A percentile compares a stretch with the other conserved stretches of the same genome.
Conservation (phyloP, 495 filamentous ascomycete species). For the Lasiosphaeria miniovina region DNA sequence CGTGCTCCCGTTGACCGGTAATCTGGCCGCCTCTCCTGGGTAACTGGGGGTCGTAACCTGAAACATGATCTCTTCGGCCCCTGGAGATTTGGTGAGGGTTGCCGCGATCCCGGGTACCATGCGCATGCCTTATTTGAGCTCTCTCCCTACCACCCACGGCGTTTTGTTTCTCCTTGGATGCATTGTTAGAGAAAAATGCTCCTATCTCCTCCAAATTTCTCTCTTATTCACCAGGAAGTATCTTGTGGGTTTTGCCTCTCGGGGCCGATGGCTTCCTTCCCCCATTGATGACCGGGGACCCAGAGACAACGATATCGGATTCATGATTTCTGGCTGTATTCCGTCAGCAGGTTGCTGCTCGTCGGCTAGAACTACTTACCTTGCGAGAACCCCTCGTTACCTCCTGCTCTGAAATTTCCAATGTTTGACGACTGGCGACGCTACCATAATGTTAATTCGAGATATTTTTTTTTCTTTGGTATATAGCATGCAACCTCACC, state of each 20-base stretch:
- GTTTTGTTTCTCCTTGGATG: constrained; percentile 1
- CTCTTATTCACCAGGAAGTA: not conserved
- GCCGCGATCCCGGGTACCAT: too few relatives aligned
- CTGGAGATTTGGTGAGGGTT: not conserved
- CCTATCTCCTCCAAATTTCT: constrained; percentile 39
- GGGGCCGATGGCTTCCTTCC: not conserved
- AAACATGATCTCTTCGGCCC: not conserved
- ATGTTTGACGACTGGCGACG: not conserved
- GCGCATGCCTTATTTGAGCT: not conserved
- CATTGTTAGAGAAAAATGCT: constrained; percentile 36
- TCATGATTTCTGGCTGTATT: not conserved
- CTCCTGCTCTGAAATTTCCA: not conserved
- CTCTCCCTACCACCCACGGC: not conserved
- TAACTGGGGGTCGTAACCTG: not conserved
- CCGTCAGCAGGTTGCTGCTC: not conserved
- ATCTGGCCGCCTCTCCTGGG: not conserved
- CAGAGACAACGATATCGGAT: not conserved
- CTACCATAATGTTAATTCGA: not conserved
- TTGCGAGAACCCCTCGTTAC: not conserved
- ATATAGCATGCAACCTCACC: not conserved
- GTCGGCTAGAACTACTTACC: not conserved
- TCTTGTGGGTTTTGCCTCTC: not conserved
- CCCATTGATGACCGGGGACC: not conserved
- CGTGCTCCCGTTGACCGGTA: not conserved
- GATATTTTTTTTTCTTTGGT: not conserved